These are phyloP conservation scores for Evernia prunastri DNA, from an alignment of 495 filamentous ascomycete genomes.

Conservation along the genomic window DNA sequence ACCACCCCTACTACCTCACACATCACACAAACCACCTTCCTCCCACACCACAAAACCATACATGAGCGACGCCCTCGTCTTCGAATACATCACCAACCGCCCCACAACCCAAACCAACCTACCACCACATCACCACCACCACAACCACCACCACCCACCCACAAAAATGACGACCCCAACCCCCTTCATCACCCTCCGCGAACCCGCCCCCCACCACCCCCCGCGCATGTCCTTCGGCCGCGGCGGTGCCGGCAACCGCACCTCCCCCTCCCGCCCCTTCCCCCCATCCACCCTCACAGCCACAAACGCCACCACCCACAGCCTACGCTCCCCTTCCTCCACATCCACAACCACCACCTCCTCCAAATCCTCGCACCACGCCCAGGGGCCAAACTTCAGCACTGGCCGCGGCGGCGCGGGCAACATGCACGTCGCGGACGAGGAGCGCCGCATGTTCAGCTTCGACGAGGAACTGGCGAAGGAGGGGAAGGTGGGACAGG, in stretches of 20 bases:
- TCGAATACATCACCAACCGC: conserved; percentile 22
- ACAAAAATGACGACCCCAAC: too few relatives aligned
- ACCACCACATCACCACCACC: conserved; percentile 26
- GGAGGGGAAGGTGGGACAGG: conserved; percentile 46
- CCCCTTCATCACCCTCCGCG: conserved; percentile 52
- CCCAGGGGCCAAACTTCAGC: conserved; percentile 52
- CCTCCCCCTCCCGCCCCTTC: conserved; percentile 50
- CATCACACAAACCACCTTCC: not conserved
- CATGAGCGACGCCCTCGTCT: conserved; percentile 17
- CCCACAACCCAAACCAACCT: conserved; percentile 30
- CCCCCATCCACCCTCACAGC: conserved; percentile 52
- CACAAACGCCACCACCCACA: conserved; percentile 38
- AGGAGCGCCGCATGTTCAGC: conserved; percentile 69
- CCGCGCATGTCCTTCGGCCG: conserved; percentile 66
- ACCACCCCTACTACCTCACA: not conserved
- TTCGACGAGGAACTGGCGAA: conserved; percentile 88
- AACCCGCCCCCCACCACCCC: conserved; percentile 69
- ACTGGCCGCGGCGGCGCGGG: conserved; percentile 86
- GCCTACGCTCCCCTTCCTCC: conserved; percentile 41
- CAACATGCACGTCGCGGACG: conserved; percentile 62
- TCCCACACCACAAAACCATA: conserved; percentile 4
- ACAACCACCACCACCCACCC: conserved; percentile 11
- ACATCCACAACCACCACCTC: conserved; percentile 49
- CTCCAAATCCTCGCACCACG: conserved; percentile 34
- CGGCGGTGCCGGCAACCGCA: conserved; percentile 77